Conservation (phyloP, 495 filamentous ascomycete genomes). For the Penicillium psychrofluorescens region DNA sequence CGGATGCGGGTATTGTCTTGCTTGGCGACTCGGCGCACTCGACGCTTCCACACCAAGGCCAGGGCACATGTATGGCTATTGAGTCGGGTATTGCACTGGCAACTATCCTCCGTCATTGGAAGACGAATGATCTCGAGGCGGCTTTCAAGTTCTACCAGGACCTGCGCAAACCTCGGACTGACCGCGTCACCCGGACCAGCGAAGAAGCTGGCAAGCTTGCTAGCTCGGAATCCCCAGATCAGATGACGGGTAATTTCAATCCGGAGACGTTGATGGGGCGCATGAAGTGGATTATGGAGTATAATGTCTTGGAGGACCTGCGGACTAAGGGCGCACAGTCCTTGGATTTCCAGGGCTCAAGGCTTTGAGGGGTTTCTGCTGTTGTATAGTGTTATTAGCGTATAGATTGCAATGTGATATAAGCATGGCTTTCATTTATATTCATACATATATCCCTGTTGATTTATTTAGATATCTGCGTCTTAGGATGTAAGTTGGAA, state of each 20-base stretch:
- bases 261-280: slow-evolving; percentile 15
- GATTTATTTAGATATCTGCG: too few species aligned
- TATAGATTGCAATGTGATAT: too few species aligned
- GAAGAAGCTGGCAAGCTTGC: slow-evolving; percentile 22
- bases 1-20: slow-evolving; percentile 19
- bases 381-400: too few species aligned
- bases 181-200: slow-evolving; percentile 22
- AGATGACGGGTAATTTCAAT: slow-evolving; percentile 16
- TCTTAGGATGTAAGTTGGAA: too few species aligned
- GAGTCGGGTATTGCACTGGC: slow-evolving; percentile 24
- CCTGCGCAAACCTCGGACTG: slow-evolving; percentile 23
- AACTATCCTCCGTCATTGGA: slow-evolving; percentile 21
- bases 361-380: slow-evolving; percentile 1
- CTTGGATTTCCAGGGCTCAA: slow-evolving; percentile 13
- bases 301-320: slow-evolving; percentile 23
- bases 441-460: too few species aligned
- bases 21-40: slow-evolving; percentile 24
- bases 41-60: slow-evolving; percentile 25
- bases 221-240: slow-evolving; percentile 17
- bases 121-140: slow-evolving; percentile 11
- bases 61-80: slow-evolving; percentile 27
- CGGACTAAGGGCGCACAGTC: slow-evolving; percentile 12
- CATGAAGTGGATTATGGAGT: slow-evolving; percentile 30
- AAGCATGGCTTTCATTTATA: too few species aligned
- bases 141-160: slow-evolving; percentile 24